phyloP scores from a whole-genome alignment of 257 asterid species.

The Fraxinus excelsior region DNA sequence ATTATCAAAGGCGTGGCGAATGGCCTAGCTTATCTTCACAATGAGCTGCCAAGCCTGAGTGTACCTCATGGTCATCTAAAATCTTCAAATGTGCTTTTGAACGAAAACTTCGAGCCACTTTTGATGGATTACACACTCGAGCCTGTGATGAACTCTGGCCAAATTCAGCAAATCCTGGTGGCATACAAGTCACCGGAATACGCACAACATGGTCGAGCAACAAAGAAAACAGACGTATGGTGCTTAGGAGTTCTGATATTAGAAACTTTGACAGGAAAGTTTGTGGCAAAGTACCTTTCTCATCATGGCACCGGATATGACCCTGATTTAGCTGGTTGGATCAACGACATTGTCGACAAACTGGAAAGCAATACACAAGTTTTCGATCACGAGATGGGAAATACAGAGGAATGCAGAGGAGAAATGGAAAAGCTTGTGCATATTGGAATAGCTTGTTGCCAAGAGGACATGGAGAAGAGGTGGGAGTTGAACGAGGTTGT shows the following conservation, averaged over 20 bases:
- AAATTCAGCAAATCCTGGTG: slow-evolving; percentile 60
- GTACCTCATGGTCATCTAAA: slow-evolving; percentile 82
- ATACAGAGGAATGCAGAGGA: slow-evolving; percentile 24
- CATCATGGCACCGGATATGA: slow-evolving; percentile 43
- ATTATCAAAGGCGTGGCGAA: slow-evolving; percentile 79
- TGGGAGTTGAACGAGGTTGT: slow-evolving; percentile 65
- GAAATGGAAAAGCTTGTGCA: slow-evolving; percentile 66
- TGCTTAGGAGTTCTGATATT: slow-evolving; percentile 76
- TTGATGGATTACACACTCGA: slow-evolving; percentile 80
- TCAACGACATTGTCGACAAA: slow-evolving; percentile 36
- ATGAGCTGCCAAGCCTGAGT: slow-evolving; percentile 61
- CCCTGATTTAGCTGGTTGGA: slow-evolving; percentile 53
- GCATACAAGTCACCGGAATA: slow-evolving; percentile 87
- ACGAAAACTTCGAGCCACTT: slow-evolving; percentile 52
- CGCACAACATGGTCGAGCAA: slow-evolving; percentile 34
- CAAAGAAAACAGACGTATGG: slow-evolving; percentile 86
- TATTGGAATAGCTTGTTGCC: slow-evolving; percentile 66
- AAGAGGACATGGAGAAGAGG: slow-evolving; percentile 61
- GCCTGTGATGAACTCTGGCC: slow-evolving; percentile 70
- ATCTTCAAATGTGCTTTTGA: slow-evolving; percentile 76
- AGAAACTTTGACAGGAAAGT: slow-evolving; percentile 71
- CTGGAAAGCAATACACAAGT: slow-evolving; percentile 8
- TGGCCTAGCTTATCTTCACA: slow-evolving; percentile 65
- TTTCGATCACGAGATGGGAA: slow-evolving; percentile 67
- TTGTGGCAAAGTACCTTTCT: slow-evolving; percentile 56